phyloP scores from a whole-genome alignment of 225 moss, liverwort and hornwort genomes.

The Asterella californica region DNA sequence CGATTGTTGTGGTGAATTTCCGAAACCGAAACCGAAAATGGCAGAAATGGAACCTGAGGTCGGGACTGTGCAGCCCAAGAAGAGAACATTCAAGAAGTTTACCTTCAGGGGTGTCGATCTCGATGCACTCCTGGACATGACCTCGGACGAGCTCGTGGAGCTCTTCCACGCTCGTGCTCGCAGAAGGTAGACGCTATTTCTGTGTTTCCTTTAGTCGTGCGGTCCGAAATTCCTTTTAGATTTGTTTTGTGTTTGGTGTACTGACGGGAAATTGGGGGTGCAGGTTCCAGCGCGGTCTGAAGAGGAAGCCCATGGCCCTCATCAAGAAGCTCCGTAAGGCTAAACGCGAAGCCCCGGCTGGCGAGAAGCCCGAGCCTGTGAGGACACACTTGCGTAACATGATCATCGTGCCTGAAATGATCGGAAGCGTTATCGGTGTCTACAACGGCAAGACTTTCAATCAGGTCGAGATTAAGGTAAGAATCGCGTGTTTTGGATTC shows the following conservation, averaged over 20 bases:
- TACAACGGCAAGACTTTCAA: conserved; percentile 82
- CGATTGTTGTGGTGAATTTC: neutral
- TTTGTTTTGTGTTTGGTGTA: too few relatives aligned
- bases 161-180: conserved; percentile 77
- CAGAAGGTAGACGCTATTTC: conserved; percentile 57
- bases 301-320: conserved; percentile 88
- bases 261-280: neutral
- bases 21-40: conserved; percentile 8
- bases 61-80: conserved; percentile 58
- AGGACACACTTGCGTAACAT: conserved; percentile 71
- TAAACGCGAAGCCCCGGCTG: conserved; percentile 62
- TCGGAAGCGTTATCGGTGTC: conserved; percentile 73
- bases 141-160: conserved; percentile 73
- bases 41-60: conserved; percentile 48
- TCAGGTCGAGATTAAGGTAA: conserved; percentile 75
- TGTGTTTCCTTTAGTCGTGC: neutral
- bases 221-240: too few relatives aligned
- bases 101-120: conserved; percentile 72
- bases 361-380: conserved; percentile 81
- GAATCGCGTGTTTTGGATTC: neutral
- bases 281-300: conserved; percentile 86
- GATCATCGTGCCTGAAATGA: conserved; percentile 84
- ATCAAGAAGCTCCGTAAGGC: conserved; percentile 84
- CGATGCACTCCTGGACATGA: conserved; percentile 72
- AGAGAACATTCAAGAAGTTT: conserved; percentile 78